phyloP scores from a whole-genome alignment of 2,329 filamentous ascomycete genomes.

The Zelopaecilomyces penicillatus region DNA sequence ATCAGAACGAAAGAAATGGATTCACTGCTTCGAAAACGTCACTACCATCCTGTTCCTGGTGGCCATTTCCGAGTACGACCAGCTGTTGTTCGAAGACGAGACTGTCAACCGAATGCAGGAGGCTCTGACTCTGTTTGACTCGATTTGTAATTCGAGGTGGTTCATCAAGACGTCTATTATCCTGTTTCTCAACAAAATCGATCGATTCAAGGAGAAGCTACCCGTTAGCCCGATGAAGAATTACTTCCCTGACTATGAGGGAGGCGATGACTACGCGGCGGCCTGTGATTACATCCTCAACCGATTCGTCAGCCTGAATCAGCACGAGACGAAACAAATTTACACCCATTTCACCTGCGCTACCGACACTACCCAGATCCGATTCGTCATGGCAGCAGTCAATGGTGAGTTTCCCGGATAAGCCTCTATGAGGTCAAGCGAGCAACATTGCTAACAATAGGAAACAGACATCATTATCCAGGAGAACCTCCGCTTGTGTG shows the following conservation, averaged over 20 bases:
- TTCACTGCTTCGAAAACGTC: slow-evolving; percentile 97
- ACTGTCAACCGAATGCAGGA: slow-evolving; percentile 94
- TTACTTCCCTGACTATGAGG: slow-evolving; percentile 87
- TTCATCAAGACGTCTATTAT: slow-evolving; percentile 88
- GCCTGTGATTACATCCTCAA: slow-evolving; percentile 99
- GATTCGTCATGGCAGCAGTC: slow-evolving; percentile 99
- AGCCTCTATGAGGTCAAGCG: no score
- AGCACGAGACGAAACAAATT: slow-evolving; percentile 99
- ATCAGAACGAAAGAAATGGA: slow-evolving; percentile 98
- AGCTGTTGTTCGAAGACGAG: slow-evolving; percentile 91
- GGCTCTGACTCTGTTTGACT: slow-evolving; percentile 77
- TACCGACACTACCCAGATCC: slow-evolving; percentile 96
- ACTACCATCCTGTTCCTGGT: slow-evolving; percentile 95
- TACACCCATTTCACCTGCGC: slow-evolving; percentile 99
- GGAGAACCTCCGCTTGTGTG: slow-evolving; percentile 94
- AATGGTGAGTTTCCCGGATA: slow-evolving; percentile 60
- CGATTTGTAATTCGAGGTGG: slow-evolving; percentile 82
- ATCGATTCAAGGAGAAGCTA: slow-evolving; percentile 81
- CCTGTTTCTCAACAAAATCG: slow-evolving; percentile 84
- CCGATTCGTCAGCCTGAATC: slow-evolving; percentile 95
- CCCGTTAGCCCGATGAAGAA: slow-evolving; percentile 76
- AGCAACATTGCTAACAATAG: no score
- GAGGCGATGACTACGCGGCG: slow-evolving; percentile 87
- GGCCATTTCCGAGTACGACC: slow-evolving; percentile 95
- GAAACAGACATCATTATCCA: slow-evolving; percentile 94